Percentiles rank a stretch among this genome's conserved stretches.
phyloP scores from a whole-genome alignment of 495 filamentous ascomycete genomes.

The Talaromyces proteolyticus region DNA sequence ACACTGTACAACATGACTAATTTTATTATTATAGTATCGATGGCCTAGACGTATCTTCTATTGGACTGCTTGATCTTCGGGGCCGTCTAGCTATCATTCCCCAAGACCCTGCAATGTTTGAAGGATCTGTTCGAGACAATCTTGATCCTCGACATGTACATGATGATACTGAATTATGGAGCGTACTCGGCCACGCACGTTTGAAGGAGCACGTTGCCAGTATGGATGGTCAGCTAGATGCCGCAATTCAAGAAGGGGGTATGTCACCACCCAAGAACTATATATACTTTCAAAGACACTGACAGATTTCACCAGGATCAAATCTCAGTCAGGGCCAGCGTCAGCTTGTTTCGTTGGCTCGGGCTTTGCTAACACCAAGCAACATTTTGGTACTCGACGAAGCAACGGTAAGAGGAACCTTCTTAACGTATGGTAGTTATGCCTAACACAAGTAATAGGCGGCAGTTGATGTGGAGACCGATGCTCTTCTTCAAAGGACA shows the following conservation, averaged over 20 bases:
- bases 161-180: constrained; percentile 97
- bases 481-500: constrained; percentile 67
- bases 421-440: background rate
- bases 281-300: background rate
- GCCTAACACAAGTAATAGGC: constrained; percentile 41
- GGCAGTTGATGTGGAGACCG: constrained; percentile 92
- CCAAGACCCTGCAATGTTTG: constrained; percentile 95
- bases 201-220: constrained; percentile 83
- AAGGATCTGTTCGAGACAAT: constrained; percentile 94
- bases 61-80: constrained; percentile 84
- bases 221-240: constrained; percentile 89
- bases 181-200: constrained; percentile 90
- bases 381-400: constrained; percentile 98
- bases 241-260: constrained; percentile 90
- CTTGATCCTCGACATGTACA: constrained; percentile 92
- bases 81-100: constrained; percentile 95
- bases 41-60: constrained; percentile 77
- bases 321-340: constrained; percentile 64
- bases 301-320: constrained; percentile 33
- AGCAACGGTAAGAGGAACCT: constrained; percentile 58
- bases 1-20: constrained; percentile 12
- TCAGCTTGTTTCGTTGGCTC: constrained; percentile 87
- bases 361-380: constrained; percentile 88
- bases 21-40: constrained; percentile 62
- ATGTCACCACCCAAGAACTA: constrained; percentile 25